Base-by-base conservation (phyloP, 768 basidiomycete genomes). In the Xerocomellus amylosporus region DNA sequence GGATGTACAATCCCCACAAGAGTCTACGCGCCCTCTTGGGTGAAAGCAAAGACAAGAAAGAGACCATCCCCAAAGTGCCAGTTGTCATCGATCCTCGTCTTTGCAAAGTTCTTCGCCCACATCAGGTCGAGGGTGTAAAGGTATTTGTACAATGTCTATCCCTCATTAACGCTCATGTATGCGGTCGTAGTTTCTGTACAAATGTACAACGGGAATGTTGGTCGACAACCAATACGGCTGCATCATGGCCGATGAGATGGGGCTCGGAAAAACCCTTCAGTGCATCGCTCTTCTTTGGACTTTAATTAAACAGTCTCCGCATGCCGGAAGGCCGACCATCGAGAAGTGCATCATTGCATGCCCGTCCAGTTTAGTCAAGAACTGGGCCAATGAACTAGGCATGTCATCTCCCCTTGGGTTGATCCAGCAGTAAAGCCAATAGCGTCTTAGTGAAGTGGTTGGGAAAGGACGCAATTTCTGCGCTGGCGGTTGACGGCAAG, bases 181-280 rank as follows among this genome's bases (percentile, higher is more conserved):
- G 52, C 4, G 44, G 37, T 34, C 8, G 19, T 61, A 99, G 94
- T 98, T 99, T 71, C 71, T 99, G 70, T 99, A 96, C 73, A 86
- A 84, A 71, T 97, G 95, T 71, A 87, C 94, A 5, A 97, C 94
- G 0, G 97, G 95, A 1, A 89, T 95, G 85, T 72, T 95, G 52
- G 90, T 89, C 36, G 87, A 92, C 42, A 90, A 93, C 63, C 93
- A 96, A 57, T 88, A 86, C 56, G 92, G 91, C 0, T 98, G 96
- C 66, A 99, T 99, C 70, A 98, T 99, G 96, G 96, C 96, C 1
- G 96, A 99, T 65, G 96, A 96, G 72, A 99, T 99, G 96, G 96
- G 96, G 64, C 83, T 98, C 14, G 96, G 93, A 17, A 95, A 97
- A 72, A 96, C 95, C 15, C 78, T 99, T 15, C 97, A 99, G 67